Percentiles rank a stretch among this genome's conserved stretches.
Conservation (phyloP, 2,329 filamentous ascomycete species). For the Aspergillus japonicus region DNA sequence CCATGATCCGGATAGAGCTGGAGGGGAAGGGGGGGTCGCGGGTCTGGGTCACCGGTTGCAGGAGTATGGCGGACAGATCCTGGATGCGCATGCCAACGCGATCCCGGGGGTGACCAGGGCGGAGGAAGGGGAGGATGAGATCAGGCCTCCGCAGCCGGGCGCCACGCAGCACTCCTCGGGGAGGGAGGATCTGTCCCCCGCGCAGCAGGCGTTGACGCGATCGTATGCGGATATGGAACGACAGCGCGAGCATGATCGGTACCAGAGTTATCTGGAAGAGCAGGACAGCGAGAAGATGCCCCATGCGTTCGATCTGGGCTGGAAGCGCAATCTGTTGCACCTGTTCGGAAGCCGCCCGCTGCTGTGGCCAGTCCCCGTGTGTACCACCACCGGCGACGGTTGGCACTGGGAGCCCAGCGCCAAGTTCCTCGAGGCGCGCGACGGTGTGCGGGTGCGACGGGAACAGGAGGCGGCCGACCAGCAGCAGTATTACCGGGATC, state of each 20-base stretch:
- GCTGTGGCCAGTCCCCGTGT: slow-evolving; percentile 77
- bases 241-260: slow-evolving; percentile 64
- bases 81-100: slow-evolving; percentile 78
- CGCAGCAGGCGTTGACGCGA: slow-evolving; percentile 45
- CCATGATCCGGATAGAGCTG: slow-evolving; percentile 19
- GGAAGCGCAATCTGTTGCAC: slow-evolving; percentile 73
- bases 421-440: slow-evolving; percentile 68
- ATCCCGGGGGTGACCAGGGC: slow-evolving; percentile 76
- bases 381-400: slow-evolving; percentile 84
- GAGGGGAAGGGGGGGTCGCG: slow-evolving; percentile 30
- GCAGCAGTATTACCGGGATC: slow-evolving; percentile 34
- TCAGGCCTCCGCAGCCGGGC: slow-evolving; percentile 37
- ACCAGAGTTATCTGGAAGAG: slow-evolving; percentile 82
- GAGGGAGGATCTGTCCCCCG: slow-evolving; percentile 39
- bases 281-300: slow-evolving; percentile 83
- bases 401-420: slow-evolving; percentile 90
- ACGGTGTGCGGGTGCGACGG: slow-evolving; percentile 29
- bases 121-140: slow-evolving; percentile 75
- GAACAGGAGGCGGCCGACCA: slow-evolving; percentile 32
- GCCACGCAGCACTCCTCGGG: slow-evolving; percentile 1
- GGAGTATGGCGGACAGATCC: slow-evolving; percentile 68
- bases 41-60: slow-evolving; percentile 49
- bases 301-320: slow-evolving; percentile 89
- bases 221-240: slow-evolving; percentile 60
- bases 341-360: slow-evolving; percentile 73